phyloP scores from a whole-genome alignment of 2,329 filamentous ascomycete species.

The Cytospora paraplurivora region DNA sequence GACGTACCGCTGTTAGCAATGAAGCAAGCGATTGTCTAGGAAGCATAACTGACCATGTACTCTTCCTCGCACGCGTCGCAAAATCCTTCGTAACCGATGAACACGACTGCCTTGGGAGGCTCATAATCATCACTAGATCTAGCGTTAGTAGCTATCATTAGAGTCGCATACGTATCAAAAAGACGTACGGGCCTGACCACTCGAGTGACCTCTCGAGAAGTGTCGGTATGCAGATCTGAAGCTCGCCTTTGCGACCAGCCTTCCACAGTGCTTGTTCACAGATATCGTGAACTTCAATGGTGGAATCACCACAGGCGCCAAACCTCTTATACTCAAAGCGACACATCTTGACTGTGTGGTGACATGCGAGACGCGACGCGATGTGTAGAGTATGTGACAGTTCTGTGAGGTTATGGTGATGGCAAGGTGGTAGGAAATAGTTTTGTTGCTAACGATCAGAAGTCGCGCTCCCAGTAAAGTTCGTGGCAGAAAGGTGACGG shows the following conservation, averaged over 20 bases:
- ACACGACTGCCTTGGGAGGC: conserved; percentile 6
- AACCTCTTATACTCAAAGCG: conserved; percentile 22
- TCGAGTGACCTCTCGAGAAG: conserved; percentile 16
- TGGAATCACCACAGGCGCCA: conserved; percentile 22
- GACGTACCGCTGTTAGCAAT: neutral
- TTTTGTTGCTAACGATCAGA: neutral
- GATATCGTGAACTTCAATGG: conserved; percentile 18
- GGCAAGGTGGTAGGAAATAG: no score
- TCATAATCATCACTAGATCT: conserved; percentile 8
- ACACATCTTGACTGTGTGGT: conserved; percentile 26
- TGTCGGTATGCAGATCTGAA: conserved; percentile 19
- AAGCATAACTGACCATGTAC: conserved; percentile 19
- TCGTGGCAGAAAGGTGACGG: neutral
- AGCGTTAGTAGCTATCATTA: neutral
- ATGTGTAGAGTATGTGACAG: neutral
- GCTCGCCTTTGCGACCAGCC: conserved; percentile 19
- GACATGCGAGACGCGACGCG: neutral
- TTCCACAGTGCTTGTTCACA: conserved; percentile 20
- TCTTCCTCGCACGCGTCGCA: conserved; percentile 20
- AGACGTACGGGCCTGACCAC: conserved; percentile 2
- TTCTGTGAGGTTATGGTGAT: neutral
- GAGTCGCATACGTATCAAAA: neutral
- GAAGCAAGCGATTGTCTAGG: neutral
- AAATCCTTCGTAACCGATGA: conserved; percentile 21
- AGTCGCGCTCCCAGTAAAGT: neutral